phyloP scores from a whole-genome alignment of 371 early-diverging fungal genomes.

The Syncephalastrum contaminatum region DNA sequence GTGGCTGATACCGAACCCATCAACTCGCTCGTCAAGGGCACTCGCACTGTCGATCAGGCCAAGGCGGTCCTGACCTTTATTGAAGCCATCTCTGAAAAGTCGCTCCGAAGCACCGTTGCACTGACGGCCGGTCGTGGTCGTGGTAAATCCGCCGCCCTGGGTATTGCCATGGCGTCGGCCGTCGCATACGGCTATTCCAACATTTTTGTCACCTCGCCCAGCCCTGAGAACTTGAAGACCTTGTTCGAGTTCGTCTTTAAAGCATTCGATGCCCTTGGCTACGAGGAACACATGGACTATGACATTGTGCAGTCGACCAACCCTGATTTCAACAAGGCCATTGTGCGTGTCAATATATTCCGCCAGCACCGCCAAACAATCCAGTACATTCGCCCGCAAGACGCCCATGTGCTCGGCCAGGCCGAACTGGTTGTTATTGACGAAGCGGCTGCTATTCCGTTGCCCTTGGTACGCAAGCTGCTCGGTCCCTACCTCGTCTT shows the following conservation, averaged over 20 bases:
- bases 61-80: constrained; percentile 93
- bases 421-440: constrained; percentile 98
- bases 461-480: constrained; percentile 89
- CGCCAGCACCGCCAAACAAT: constrained; percentile 98
- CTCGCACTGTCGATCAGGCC: constrained; percentile 94
- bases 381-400: constrained; percentile 96
- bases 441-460: constrained; percentile 99
- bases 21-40: constrained; percentile 74
- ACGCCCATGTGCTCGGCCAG: constrained; percentile 89
- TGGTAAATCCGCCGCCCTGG: constrained; percentile 99
- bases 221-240: constrained; percentile 97
- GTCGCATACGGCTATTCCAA: constrained; percentile 98
- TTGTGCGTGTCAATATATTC: constrained; percentile 95
- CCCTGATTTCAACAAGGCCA: constrained; percentile 92
- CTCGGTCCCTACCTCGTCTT: constrained; percentile 96
- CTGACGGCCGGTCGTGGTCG: constrained; percentile 99
- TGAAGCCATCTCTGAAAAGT: constrained; percentile 93
- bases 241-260: constrained; percentile 97
- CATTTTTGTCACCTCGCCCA: constrained; percentile 98
- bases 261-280: constrained; percentile 96
- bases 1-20: constrained; percentile 88
- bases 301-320: constrained; percentile 95
- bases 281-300: constrained; percentile 97
- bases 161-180: constrained; percentile 95
- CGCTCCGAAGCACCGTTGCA: constrained; percentile 86